Evolutionary conservation across 2,329 filamentous ascomycete species (phyloP), one percentile per base, ranked within the genome.

Genomic region (Elsinoe arachidis): DNA sequence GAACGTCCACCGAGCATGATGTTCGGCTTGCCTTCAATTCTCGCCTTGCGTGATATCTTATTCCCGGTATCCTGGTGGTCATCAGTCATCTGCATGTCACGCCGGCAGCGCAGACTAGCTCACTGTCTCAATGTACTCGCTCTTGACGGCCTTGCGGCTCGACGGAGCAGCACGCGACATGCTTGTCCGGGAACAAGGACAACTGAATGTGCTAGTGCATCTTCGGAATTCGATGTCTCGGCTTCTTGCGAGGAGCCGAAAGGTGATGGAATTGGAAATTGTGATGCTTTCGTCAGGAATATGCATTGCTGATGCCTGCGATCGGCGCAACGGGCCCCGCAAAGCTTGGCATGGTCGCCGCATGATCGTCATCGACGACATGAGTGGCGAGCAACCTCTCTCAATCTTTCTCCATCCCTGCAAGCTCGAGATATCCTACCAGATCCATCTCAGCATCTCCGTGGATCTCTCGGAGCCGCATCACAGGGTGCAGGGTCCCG

Each of bases 101-200:
- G 26, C 15, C 23, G 34, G 41, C 12, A 41, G 21, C 37, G 26
- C 21, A 37, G 23, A 19, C 10, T 21, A 41, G 68, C 80, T 66
- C 80, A 95, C 91, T 56, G 93, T 99, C 74, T 96, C 92, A 61
- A 99, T 96, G 70, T 96, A 97, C 73, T 96, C 91, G 73, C 89
- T 89, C 74, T 90, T 95, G 9, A 82, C 79, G 53, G 84, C 78
- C 69, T 91, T 87, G 65, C 72, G 65, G 44, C 59, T 63, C 14
- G 60, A 63, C 3, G 72, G 67, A 15, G 67, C 63, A 7, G 75
- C 72, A 35, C 75, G 68, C 15, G 75, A 76, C 70, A 75, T 75
- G 9, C 30, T 60, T 47, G 21, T 6, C 14, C 21, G 43, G 38
- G 49, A 23, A 49, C 23, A 43, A 33, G 23, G 19, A 14, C 39